A percentile compares a stretch with the other conserved stretches of the same genome.
phyloP scores from a whole-genome alignment of 768 basidiomycete genomes.

The Lentinula sp. region DNA sequence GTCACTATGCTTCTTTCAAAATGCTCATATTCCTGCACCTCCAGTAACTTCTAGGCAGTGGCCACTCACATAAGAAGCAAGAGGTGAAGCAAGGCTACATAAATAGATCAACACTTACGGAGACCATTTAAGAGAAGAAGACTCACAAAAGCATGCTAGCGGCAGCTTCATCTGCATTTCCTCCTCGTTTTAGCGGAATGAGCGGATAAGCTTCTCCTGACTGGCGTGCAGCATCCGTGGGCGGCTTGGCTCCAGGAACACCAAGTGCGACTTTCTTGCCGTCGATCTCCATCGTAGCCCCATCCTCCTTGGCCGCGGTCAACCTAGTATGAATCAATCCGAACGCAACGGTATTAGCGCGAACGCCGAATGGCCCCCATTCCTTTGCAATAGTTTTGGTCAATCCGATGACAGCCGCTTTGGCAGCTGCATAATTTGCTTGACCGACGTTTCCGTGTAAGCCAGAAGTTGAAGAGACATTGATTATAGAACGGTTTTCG shows the following conservation, averaged over 20 bases:
- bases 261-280: conserved; percentile 84
- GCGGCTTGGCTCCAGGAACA: conserved; percentile 52
- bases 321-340: conserved; percentile 75
- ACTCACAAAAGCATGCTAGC: conserved; percentile 72
- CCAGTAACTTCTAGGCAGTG: conserved; percentile 85
- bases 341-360: conserved; percentile 77
- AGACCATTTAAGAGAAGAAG: background rate
- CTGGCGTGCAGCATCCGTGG: conserved; percentile 21
- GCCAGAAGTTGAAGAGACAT: conserved; percentile 79
- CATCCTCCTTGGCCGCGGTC: conserved; percentile 75
- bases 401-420: conserved; percentile 70
- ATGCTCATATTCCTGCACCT: conserved; percentile 55
- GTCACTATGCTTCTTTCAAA: no score
- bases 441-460: conserved; percentile 87
- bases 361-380: conserved; percentile 79
- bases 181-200: conserved; percentile 66
- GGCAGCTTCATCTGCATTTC: conserved; percentile 72
- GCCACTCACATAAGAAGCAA: conserved; percentile 76
- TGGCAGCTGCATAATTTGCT: conserved; percentile 77
- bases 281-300: conserved; percentile 68
- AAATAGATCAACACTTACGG: conserved; percentile 7
- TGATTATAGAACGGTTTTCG: conserved; percentile 72
- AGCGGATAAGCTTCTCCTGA: conserved; percentile 28
- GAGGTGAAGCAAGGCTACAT: conserved; percentile 64
- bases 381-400: conserved; percentile 87